Base-by-base conservation (phyloP, 805 yeast species). In the Metschnikowia lochheadii region DNA sequence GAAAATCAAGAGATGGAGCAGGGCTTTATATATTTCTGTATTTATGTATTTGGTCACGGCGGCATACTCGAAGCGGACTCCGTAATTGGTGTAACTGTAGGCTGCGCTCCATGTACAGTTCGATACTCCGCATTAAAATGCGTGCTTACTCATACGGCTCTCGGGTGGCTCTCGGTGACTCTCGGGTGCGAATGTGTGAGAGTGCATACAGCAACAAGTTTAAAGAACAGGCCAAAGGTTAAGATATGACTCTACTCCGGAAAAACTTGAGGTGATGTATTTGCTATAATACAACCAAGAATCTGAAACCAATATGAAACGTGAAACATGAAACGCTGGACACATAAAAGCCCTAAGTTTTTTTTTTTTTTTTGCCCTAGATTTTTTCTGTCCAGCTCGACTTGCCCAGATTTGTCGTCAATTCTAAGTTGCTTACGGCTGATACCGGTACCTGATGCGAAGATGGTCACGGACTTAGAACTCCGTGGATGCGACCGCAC, bases 391-490 rank as follows among this genome's bases (percentile, higher is more conserved):
- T 18, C 20, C 20, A 18, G 20, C 10, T 26, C 29, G 8, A 26
- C 29, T 8, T 26, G 29, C 11, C 11, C 29, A 26, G 29, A 26
- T 3, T 26, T 26, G 29, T 26, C 29, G 29, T 26, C 29, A 26
- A 26, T 11, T 26, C 29, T 11, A 26, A 26, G 29, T 26, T 4
- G 15, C 34, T 41, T 18, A 32, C 45, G 45, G 45, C 37, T 41
- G 45, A 41, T 8, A 18, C 45, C 45, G 45, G 45, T 39, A 32
- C 45, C 35, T 8, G 45, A n/a, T 14, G 45, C 45, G 45, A 14
- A 40, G 23, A 5, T 13, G 45, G 45, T 41, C 45, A 41, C 45
- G 45, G 45, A 7, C 37, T 14, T 41, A 20, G 29, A 41, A 32
- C 29, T 41, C 45, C 45, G 45, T 20, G 45, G 37, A 31, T 32